These are phyloP conservation scores for Dactylonectria macrodidyma DNA, from an alignment of 2,329 filamentous ascomycete genomes.

Conservation along the genomic window DNA sequence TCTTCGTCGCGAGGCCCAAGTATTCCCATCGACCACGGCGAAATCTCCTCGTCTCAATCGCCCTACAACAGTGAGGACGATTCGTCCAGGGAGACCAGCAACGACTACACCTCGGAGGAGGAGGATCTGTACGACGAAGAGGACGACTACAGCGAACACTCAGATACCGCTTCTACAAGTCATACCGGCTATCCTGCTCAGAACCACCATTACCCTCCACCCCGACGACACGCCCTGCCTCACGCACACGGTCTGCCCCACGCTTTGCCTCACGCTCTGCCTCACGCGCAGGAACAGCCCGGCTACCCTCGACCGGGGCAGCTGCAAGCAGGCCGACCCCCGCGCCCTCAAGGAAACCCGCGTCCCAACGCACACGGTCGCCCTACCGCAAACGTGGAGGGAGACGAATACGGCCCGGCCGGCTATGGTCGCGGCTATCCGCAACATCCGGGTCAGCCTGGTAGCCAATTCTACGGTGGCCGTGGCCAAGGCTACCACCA, in stretches of 20 bases:
- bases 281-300: conserved; percentile 47
- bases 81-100: conserved; percentile 51
- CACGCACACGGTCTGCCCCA: conserved; percentile 55
- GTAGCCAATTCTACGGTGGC: conserved; percentile 49
- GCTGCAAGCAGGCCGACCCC: conserved; percentile 32
- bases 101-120: conserved; percentile 47
- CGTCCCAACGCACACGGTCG: conserved; percentile 66
- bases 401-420: conserved; percentile 70
- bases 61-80: conserved; percentile 59
- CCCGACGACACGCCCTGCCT: conserved; percentile 53
- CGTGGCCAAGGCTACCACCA: conserved; percentile 61
- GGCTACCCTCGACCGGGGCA: conserved; percentile 39
- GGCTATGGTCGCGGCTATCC: conserved; percentile 57
- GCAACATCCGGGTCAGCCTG: conserved; percentile 34
- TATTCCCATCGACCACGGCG: conserved; percentile 40
- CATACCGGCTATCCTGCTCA: conserved; percentile 37
- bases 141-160: conserved; percentile 63
- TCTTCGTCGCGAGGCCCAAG: conserved; percentile 44
- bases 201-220: conserved; percentile 53
- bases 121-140: conserved; percentile 58
- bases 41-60: conserved; percentile 50
- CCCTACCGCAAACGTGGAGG: conserved; percentile 74
- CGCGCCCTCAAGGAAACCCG: conserved; percentile 12
- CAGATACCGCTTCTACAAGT: conserved; percentile 69
- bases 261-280: conserved; percentile 53